Base-by-base conservation (phyloP, 768 basidiomycete genomes). In the Nevesoporus exiguus region DNA sequence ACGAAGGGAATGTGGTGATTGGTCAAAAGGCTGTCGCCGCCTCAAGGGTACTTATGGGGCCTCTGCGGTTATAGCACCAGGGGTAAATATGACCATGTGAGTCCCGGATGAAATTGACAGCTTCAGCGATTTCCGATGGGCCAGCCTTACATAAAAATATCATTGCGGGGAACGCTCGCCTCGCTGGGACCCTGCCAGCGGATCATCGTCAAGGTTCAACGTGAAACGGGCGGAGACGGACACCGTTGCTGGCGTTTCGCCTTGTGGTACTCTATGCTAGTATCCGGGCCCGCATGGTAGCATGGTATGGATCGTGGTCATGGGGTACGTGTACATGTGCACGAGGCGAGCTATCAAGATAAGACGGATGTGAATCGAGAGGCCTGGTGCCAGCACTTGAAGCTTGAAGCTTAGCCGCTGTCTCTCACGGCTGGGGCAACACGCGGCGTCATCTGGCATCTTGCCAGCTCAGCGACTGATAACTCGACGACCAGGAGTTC, bases 81-180 rank as follows among this genome's bases (percentile, higher is more conserved):
- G 31, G 25, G 17, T 2, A 11, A 21, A 7, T 3, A 9, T 37
- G 25, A 4, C 8, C 60, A 56, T 55, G 62, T 55, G 53, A 62
- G 44, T 52, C 43, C 61, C 56, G 62, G 56, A 52, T 48, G 39
- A 52, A 68, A 33, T 52, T 37, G 37, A 45, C 33, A 47, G 25
- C n/a, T n/a, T n/a, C n/a, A n/a, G n/a, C n/a, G n/a, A n/a, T 40
- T 49, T 6, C 1, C 21, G 51, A 33, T 27, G 6, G 24, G 27
- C n/a, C n/a, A n/a, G n/a, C 15, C 22, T 43, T 43, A 43, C 27
- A 45, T 45, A 45, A 43, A 43, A 45, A 30, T 45, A 24, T 27
- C 37, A 8, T 39, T 27, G 46, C 29, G 42, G 56, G 43, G 36
- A 42, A 24, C 31, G 11, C 31, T 47, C 25, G 25, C 52, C 19